A percentile compares a stretch with the other conserved stretches of the same genome.
Conservation (phyloP, 2,329 filamentous ascomycete species). For the Parastagonospora avenae region DNA sequence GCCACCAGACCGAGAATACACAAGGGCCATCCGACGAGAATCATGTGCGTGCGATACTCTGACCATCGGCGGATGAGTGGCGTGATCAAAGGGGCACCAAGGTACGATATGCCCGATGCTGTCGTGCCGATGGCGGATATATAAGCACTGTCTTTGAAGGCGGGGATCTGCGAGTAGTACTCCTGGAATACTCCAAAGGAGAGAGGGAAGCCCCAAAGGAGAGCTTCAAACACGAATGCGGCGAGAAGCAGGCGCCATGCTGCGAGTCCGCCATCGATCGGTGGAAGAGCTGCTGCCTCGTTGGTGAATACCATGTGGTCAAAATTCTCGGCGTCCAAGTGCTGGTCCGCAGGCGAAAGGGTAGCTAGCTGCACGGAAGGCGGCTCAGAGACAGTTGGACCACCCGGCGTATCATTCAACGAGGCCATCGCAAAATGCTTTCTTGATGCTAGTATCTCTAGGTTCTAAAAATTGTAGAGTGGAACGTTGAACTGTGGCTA, state of each 20-base stretch:
- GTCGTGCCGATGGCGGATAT: slow-evolving; percentile 23
- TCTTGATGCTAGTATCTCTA: no score
- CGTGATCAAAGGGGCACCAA: slow-evolving; percentile 48
- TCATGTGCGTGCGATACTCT: slow-evolving; percentile 32
- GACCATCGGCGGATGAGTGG: slow-evolving; percentile 38
- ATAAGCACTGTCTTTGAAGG: slow-evolving; percentile 13
- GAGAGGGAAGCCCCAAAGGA: slow-evolving; percentile 44
- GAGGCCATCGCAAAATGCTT: no score
- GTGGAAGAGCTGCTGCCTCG: slow-evolving; percentile 6
- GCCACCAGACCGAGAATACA: slow-evolving; percentile 35
- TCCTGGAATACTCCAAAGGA: slow-evolving; percentile 32
- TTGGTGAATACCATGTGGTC: not conserved
- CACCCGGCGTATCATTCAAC: no score
- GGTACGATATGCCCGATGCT: slow-evolving; percentile 50
- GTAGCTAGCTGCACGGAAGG: no score
- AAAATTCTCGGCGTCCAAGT: no score
- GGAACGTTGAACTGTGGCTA: no score
- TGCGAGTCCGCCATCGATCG: slow-evolving; percentile 16
- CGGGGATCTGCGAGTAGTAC: slow-evolving; percentile 19
- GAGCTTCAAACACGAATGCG: slow-evolving; percentile 56
- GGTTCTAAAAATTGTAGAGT: no score
- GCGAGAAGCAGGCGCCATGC: slow-evolving; percentile 59
- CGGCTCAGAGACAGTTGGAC: no score
- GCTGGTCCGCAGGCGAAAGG: no score
- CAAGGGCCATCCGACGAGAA: slow-evolving; percentile 38